Percentiles rank a stretch among this genome's conserved stretches.
Evolutionary conservation across 2,329 filamentous ascomycete species (phyloP).

Genomic region (Cercospora brassicicola): DNA sequence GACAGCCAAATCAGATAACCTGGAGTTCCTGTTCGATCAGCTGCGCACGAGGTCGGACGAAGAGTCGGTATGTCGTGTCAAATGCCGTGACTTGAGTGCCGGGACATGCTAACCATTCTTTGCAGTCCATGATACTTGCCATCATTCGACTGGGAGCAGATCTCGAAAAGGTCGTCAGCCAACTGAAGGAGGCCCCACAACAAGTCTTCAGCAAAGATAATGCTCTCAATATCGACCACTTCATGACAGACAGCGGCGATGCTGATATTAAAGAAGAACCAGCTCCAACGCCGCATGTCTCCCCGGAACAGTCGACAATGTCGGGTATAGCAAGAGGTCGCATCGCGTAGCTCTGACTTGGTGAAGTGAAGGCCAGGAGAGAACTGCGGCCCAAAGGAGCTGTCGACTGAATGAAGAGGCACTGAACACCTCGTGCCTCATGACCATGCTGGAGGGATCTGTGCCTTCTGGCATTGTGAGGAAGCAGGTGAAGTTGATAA

Average conservation of each 20-base stretch:
- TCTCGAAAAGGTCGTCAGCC: constrained; percentile 23
- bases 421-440: not conserved
- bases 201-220: not conserved
- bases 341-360: not conserved
- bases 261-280: not conserved
- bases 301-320: not conserved
- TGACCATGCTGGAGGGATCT: not conserved
- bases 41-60: constrained; percentile 24
- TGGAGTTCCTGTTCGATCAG: constrained; percentile 27
- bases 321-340: not conserved
- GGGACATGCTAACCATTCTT: not conserved
- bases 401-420: not conserved
- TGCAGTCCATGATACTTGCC: constrained; percentile 19
- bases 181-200: constrained; percentile 19
- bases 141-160: constrained; percentile 26
- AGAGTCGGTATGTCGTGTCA: constrained; percentile 16
- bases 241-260: not conserved
- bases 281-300: not conserved
- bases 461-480: not conserved
- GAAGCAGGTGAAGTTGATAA: not conserved
- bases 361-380: not conserved
- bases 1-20: constrained; percentile 21
- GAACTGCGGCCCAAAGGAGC: not conserved
- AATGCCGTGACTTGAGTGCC: not conserved
- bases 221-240: not conserved